Evolutionary conservation across 2,329 filamentous ascomycete species (phyloP), one percentile per base, ranked within the genome.

Genomic region (Monilinia polystroma): DNA sequence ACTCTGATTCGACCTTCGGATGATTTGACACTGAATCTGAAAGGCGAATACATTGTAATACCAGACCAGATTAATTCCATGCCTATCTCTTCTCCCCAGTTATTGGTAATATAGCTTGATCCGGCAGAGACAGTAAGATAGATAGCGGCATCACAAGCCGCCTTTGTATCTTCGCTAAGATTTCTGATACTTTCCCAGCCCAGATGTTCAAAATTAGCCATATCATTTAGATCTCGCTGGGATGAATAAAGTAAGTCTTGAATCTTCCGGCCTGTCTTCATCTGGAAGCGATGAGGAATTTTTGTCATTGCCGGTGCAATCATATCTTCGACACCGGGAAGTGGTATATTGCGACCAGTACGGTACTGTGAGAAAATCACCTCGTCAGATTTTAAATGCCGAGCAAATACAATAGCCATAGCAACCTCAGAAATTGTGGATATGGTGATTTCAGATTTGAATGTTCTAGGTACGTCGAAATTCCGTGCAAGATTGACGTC

Each of bases 341-440:
- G 72, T 29, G 76, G 77, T 29, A 80, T 73, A 66, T 78, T 80
- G 11, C 81, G 77, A 4, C 81, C 81, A 0, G 76, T 78, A 1
- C 78, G 78, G 0, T 82, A 78, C 58, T 10, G 59, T 73, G 12
- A 59, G 67, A 7, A 79, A 74, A 45, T 74, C 14, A 63, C 49
- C 20, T 54, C 49, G 10, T 32, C 20, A n/a, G 23, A 23, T 4
- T 12, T 38, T 12, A 35, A 41, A 38, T 52, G 76, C 20, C 74
- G 75, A 3, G 80, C 75, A 2, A 82, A 75, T 6, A 79, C 74
- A 7, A 81, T 60, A 0, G 80, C 77, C 80, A 80, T 81, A 3
- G 79, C 79, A 1, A 79, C 78, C 0, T 78, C 79, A 56, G 71
- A 67, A 3, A 68, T 52, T 14, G 66, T 71, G 53, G 70, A 49